Conservation (phyloP, 768 basidiomycete species). For the Glaciozyma antarctica region DNA sequence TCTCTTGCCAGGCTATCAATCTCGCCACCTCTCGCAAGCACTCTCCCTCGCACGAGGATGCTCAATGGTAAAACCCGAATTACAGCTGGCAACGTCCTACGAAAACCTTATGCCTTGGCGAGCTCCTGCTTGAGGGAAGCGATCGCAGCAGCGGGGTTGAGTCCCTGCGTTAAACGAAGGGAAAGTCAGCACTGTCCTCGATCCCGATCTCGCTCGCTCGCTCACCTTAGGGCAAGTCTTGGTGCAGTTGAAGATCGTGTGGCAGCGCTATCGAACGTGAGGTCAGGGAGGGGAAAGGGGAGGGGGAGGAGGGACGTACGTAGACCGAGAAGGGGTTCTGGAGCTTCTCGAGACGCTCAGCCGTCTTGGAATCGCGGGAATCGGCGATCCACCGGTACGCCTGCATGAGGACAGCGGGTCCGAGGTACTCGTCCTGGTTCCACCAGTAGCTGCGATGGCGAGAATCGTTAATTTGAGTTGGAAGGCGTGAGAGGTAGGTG, state of each 20-base stretch:
- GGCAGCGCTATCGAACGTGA: not conserved
- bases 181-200: conserved; percentile 49
- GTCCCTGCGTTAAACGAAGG: too few species aligned
- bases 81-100: too few species aligned
- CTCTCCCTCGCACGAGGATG: too few species aligned
- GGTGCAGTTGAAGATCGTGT: conserved; percentile 79
- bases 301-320: conserved; percentile 44
- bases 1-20: too few species aligned
- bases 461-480: not conserved
- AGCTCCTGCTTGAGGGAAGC: not conserved
- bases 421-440: conserved; percentile 98
- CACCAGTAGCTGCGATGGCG: conserved; percentile 65
- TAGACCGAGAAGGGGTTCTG: conserved; percentile 95
- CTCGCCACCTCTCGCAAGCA: too few species aligned
- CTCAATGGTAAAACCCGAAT: too few species aligned
- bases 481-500: conserved; percentile 8
- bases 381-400: conserved; percentile 93
- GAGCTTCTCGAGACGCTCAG: conserved; percentile 76
- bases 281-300: not conserved
- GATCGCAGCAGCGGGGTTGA: too few species aligned
- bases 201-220: conserved; percentile 84
- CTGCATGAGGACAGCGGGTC: conserved; percentile 68
- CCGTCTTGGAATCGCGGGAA: conserved; percentile 69
- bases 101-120: not conserved
- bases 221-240: conserved; percentile 92